These are phyloP conservation scores for Sugiyamaella sp. DNA, from an alignment of 1,139 yeast species.

Conservation along the genomic window DNA sequence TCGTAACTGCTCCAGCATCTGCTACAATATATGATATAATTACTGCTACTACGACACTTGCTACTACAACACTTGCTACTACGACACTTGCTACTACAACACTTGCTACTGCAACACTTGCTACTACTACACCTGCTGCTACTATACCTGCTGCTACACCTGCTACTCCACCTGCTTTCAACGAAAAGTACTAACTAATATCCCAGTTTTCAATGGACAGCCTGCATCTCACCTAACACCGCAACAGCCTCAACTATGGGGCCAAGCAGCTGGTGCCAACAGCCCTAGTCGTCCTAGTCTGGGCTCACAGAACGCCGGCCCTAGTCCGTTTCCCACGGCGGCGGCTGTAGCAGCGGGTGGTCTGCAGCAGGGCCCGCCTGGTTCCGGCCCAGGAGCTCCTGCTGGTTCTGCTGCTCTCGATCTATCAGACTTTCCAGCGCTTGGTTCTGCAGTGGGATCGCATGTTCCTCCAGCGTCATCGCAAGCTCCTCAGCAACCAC, in stretches of 20 bases:
- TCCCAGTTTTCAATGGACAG: constrained; percentile 12
- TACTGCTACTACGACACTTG: background rate
- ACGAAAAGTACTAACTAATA: background rate
- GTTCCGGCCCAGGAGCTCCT: constrained; percentile 9
- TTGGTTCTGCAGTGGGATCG: constrained; percentile 30
- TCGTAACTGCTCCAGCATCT: too few species aligned
- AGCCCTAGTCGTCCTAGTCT: constrained; percentile 7
- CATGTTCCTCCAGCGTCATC: constrained; percentile 20
- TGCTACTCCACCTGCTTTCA: too few species aligned
- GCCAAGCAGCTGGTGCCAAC: constrained; percentile 5
- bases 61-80: background rate
- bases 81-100: too few species aligned
- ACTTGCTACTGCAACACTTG: too few species aligned
- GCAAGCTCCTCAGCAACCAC: constrained; percentile 17
- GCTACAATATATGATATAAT: too few species aligned
- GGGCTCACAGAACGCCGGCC: constrained; percentile 8
- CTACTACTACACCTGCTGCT: background rate
- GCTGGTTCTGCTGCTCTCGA: constrained; percentile 29
- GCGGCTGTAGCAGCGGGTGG: constrained; percentile 18
- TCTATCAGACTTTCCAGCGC: constrained; percentile 38
- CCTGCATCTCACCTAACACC: constrained; percentile 6
- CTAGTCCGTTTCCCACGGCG: constrained; percentile 17
- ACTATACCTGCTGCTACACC: background rate
- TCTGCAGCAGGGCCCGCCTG: constrained; percentile 23
- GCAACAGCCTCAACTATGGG: constrained; percentile 17